These are phyloP conservation scores for Suhomyces maxii DNA, from an alignment of 1,139 yeast species.

Conservation along the genomic window DNA sequence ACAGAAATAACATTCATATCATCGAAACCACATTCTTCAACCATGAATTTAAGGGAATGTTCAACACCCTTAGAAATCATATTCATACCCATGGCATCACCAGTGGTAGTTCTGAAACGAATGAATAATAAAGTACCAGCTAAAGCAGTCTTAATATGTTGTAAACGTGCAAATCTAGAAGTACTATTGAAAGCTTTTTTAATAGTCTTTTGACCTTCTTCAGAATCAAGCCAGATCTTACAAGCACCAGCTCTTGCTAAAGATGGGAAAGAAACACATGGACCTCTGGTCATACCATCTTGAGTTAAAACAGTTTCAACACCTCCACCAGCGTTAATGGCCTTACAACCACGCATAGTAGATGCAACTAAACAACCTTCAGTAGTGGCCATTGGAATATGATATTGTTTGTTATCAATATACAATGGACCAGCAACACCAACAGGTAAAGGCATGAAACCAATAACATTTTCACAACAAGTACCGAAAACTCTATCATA, in stretches of 20 bases:
- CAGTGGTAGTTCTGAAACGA: constrained; percentile 94
- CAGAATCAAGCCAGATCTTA: constrained; percentile 93
- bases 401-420: constrained; percentile 83
- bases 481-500: constrained; percentile 97
- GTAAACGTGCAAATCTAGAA: constrained; percentile 93
- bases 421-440: constrained; percentile 97
- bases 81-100: constrained; percentile 99
- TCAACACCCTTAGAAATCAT: constrained; percentile 99
- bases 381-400: constrained; percentile 98
- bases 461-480: constrained; percentile 97
- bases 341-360: constrained; percentile 98
- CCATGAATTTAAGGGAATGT: constrained; percentile 78
- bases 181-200: constrained; percentile 95
- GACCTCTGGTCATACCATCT: constrained; percentile 99
- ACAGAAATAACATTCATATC: constrained; percentile 93
- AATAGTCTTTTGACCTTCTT: constrained; percentile 79
- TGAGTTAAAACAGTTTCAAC: constrained; percentile 86
- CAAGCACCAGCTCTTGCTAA: constrained; percentile 91
- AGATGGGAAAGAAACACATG: constrained; percentile 87
- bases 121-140: constrained; percentile 92
- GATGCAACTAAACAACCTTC: constrained; percentile 99
- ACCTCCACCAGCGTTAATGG: constrained; percentile 97
- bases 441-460: constrained; percentile 92
- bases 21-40: constrained; percentile 83
- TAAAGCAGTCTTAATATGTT: constrained; percentile 85